A percentile compares a stretch with the other conserved stretches of the same genome.
Evolutionary conservation across 2,329 filamentous ascomycete species (phyloP).

Genomic region (Colletotrichum sansevieriae): DNA sequence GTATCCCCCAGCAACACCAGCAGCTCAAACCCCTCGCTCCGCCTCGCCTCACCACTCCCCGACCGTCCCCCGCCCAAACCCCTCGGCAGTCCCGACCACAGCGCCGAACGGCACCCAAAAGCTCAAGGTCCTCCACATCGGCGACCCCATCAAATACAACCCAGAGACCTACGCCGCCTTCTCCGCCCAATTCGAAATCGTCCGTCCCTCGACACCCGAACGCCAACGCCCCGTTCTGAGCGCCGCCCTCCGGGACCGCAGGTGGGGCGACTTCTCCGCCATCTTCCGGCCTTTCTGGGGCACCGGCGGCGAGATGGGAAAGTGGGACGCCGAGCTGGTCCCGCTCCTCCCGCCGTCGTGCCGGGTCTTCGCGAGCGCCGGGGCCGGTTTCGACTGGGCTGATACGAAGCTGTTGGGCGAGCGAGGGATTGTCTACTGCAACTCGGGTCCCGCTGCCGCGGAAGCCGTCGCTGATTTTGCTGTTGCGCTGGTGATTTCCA

Average conservation of each 20-base stretch:
- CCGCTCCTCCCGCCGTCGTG: constrained; percentile 66
- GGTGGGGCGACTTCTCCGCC: constrained; percentile 69
- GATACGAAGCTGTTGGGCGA: constrained; percentile 72
- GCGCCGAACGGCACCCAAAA: constrained; percentile 48
- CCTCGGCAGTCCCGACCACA: constrained; percentile 42
- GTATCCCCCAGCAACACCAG: constrained; percentile 52
- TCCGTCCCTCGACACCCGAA: constrained; percentile 64
- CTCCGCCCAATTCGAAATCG: constrained; percentile 59
- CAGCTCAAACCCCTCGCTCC: constrained; percentile 56
- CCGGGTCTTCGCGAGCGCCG: constrained; percentile 73
- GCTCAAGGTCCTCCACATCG: constrained; percentile 79
- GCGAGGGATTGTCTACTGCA: constrained; percentile 78
- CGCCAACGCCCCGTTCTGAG: constrained; percentile 64
- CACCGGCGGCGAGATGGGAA: constrained; percentile 75
- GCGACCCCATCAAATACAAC: constrained; percentile 71
- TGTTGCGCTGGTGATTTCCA: constrained; percentile 75
- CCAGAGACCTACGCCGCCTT: constrained; percentile 60
- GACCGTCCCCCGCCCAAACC: constrained; percentile 39
- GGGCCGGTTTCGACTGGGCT: constrained; percentile 76
- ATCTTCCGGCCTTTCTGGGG: constrained; percentile 73
- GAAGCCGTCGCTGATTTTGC: constrained; percentile 81
- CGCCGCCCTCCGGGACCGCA: constrained; percentile 61
- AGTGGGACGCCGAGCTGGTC: constrained; percentile 73
- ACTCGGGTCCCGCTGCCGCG: constrained; percentile 76
- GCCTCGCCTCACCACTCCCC: constrained; percentile 53